Base-by-base conservation (phyloP, 306 rosid species). In the Casuarina cunninghamiana region DNA sequence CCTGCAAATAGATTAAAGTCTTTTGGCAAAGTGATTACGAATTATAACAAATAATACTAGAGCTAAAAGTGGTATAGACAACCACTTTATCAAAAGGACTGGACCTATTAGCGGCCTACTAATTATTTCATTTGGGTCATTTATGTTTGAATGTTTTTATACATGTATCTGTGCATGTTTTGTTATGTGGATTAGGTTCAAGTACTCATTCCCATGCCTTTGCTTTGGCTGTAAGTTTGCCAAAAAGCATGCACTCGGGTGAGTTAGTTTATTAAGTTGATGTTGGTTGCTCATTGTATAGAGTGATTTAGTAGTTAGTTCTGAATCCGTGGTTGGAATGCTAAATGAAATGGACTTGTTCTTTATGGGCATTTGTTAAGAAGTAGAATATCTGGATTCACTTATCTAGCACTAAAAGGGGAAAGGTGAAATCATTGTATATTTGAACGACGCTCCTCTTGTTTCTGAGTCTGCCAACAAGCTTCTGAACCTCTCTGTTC, bases 271-370 rank as follows among this genome's bases (percentile, higher is more conserved):
- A 37, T 75, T 35, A 37, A 45, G 63, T 61, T 10, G 13, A 13
- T 21, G 19, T 3, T 17, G 51, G 79, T 19, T 65, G 26, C 72
- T 35, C 44, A 54, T 45, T 32, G 62, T 7, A 5, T 58, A 58
- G 26, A 42, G 54, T 41, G 77, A 62, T 26, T 63, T 75, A 46
- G 11, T 55, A 60, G 45, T 53, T 42, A 54, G 38, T 42, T 53
- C 48, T 54, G 67, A 26, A 46, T 38, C 54, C 12, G 55, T 51
- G 39, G 42, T 67, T n/a, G 54, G 43, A n/a, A 9, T 21, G 39
- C 65, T 58, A 58, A 26, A 58, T 58, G 13, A 21, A 58, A 26
- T 58, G 39, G 65, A 19, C 3, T 19, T 7, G 13, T 2, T n/a
- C 32, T 54, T 58, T 58, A 8, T 19, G 2, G 10, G 65, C 15